Conservation (phyloP, 495 filamentous ascomycete genomes). For the Entonaema liquescens region DNA sequence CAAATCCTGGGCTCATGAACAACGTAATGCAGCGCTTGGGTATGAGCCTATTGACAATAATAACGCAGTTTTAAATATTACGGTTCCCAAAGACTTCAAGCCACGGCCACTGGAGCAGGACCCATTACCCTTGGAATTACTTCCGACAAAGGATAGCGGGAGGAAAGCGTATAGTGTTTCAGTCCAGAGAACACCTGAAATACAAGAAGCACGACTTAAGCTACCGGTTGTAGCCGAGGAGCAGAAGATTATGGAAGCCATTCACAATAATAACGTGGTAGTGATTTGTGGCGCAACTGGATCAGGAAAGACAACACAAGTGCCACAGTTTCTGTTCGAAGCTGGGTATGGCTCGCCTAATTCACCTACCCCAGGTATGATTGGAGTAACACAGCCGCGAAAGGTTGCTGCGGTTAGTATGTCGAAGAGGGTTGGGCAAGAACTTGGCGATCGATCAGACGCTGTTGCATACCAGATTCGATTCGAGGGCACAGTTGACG, state of each 20-base stretch:
- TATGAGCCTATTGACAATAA: slow-evolving; percentile 51
- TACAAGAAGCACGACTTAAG: slow-evolving; percentile 79
- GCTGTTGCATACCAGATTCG: slow-evolving; percentile 92
- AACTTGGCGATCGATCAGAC: slow-evolving; percentile 75
- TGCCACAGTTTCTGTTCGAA: slow-evolving; percentile 95
- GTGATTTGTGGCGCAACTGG: slow-evolving; percentile 97
- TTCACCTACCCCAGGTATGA: slow-evolving; percentile 85
- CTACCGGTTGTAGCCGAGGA: slow-evolving; percentile 94
- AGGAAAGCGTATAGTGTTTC: slow-evolving; percentile 80
- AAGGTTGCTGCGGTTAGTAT: slow-evolving; percentile 88
- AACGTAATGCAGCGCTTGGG: slow-evolving; percentile 77
- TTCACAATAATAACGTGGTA: slow-evolving; percentile 84
- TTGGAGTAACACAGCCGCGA: slow-evolving; percentile 93
- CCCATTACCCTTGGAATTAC: slow-evolving; percentile 76
- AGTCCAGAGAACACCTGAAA: slow-evolving; percentile 73
- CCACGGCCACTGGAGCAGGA: slow-evolving; percentile 74
- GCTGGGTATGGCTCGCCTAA: slow-evolving; percentile 84
- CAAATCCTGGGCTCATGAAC: slow-evolving; percentile 89
- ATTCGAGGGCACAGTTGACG: slow-evolving; percentile 84
- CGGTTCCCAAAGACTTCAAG: slow-evolving; percentile 61
- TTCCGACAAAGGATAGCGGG: slow-evolving; percentile 66
- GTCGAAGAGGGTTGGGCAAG: slow-evolving; percentile 88
- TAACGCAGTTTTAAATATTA: slow-evolving; percentile 50
- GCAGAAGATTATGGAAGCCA: slow-evolving; percentile 98
- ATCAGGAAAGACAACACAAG: slow-evolving; percentile 96